phyloP scores from a whole-genome alignment of 768 basidiomycete species.

The Xerocomellus dryophilus region DNA sequence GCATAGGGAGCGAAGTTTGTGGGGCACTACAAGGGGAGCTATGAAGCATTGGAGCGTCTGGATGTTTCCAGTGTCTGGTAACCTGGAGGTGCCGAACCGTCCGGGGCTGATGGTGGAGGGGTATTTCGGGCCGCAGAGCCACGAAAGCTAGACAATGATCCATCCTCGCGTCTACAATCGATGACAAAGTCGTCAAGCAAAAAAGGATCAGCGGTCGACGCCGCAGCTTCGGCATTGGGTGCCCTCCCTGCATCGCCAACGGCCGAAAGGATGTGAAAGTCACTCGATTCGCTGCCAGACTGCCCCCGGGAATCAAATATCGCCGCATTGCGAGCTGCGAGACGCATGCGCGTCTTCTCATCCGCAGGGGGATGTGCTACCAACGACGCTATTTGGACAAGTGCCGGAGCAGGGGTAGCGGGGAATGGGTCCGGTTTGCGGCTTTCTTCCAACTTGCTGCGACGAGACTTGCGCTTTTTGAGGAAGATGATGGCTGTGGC shows the following conservation, averaged over 20 bases:
- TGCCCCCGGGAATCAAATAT: not conserved
- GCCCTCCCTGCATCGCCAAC: not conserved
- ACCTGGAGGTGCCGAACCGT: not conserved
- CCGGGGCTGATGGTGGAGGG: not conserved
- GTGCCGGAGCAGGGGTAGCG: not conserved
- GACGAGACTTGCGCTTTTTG: slow-evolving; percentile 1
- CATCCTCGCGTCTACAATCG: not conserved
- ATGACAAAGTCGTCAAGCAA: not conserved
- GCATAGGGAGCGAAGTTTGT: not conserved
- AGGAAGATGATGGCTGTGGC: slow-evolving; percentile 1
- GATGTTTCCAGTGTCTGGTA: not conserved
- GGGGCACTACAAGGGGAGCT: no score
- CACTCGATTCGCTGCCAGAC: not conserved
- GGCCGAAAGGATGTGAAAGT: not conserved
- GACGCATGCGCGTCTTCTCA: slow-evolving; percentile 4
- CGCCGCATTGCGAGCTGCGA: not conserved
- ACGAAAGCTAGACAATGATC: not conserved
- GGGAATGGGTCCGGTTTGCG: slow-evolving; percentile 6
- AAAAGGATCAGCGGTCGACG: not conserved
- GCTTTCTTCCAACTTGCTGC: not conserved
- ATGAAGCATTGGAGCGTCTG: not conserved
- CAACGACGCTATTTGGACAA: not conserved
- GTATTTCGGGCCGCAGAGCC: not conserved
- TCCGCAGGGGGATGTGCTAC: not conserved
- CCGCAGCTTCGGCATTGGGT: not conserved